Percentiles rank a stretch among this genome's conserved stretches.
Evolutionary conservation across 2,329 filamentous ascomycete species (phyloP).

Genomic region (Cladophialophora chaetospira): DNA sequence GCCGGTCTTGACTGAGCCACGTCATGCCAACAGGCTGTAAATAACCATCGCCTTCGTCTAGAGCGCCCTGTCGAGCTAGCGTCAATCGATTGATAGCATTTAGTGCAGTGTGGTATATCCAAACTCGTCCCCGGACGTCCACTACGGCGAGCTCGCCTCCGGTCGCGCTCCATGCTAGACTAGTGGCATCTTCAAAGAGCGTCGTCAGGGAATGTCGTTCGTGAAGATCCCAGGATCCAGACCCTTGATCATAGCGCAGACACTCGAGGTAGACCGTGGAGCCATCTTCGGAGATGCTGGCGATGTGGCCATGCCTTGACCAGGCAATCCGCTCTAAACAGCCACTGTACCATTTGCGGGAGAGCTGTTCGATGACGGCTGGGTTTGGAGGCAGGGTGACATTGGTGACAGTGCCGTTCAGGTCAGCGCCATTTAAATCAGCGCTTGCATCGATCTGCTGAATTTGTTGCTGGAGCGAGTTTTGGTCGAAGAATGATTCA

Average conservation of each 20-base stretch:
- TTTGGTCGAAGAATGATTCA: conserved; percentile 32
- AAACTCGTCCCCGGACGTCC: conserved; percentile 75
- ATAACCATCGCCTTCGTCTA: conserved; percentile 73
- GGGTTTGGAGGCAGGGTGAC: conserved; percentile 24
- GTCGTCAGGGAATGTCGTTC: conserved; percentile 24
- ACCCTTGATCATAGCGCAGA: conserved; percentile 21
- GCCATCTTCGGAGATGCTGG: conserved; percentile 29
- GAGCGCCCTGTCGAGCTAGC: conserved; percentile 61
- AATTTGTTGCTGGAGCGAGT: conserved; percentile 26
- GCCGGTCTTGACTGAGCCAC: conserved; percentile 71
- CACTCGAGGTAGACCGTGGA: conserved; percentile 27
- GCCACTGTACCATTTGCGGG: conserved; percentile 25
- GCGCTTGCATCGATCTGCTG: conserved; percentile 25
- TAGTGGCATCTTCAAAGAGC: conserved; percentile 50
- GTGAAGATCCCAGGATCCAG: conserved; percentile 21
- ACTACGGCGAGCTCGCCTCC: conserved; percentile 80
- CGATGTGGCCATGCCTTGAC: conserved; percentile 31
- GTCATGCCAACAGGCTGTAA: conserved; percentile 78
- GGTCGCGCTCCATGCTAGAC: conserved; percentile 78
- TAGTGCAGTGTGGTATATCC: conserved; percentile 67
- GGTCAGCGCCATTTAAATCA: conserved; percentile 7
- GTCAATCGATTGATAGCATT: conserved; percentile 73
- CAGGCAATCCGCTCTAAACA: conserved; percentile 28
- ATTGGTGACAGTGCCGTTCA: conserved; percentile 10
- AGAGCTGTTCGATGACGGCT: conserved; percentile 21